These are phyloP conservation scores for Heimioporus sp. DNA, from an alignment of 768 basidiomycete genomes.

Conservation along the genomic window DNA sequence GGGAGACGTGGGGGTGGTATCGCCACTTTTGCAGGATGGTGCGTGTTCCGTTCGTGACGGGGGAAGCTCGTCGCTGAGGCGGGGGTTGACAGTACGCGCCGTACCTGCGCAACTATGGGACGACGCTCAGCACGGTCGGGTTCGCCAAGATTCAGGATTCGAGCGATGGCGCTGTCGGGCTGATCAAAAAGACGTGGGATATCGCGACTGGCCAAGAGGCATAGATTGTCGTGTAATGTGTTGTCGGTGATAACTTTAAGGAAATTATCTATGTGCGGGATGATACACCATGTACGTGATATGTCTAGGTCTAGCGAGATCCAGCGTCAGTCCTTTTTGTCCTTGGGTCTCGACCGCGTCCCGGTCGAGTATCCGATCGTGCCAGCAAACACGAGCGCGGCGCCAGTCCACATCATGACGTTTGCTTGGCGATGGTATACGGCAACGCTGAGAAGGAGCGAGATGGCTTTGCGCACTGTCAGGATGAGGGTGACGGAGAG, in stretches of 20 bases:
- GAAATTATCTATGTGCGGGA: conserved; percentile 1
- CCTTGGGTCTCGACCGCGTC: conserved; percentile 10
- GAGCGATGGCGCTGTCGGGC: conserved; percentile 51
- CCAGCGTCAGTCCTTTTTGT: conserved; percentile 24
- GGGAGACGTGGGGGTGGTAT: conserved; percentile 93
- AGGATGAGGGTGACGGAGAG: conserved; percentile 79
- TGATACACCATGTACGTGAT: no score
- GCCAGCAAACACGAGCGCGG: conserved; percentile 64
- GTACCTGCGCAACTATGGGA: conserved; percentile 71
- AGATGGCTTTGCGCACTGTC: conserved; percentile 78
- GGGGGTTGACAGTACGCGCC: conserved; percentile 61
- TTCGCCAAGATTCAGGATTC: conserved; percentile 61
- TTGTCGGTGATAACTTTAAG: conserved; percentile 11
- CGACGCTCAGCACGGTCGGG: conserved; percentile 67
- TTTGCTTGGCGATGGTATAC: conserved; percentile 41
- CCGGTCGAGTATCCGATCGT: conserved; percentile 62
- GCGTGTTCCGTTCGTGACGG: conserved; percentile 27
- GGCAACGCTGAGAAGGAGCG: conserved; percentile 67
- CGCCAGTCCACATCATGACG: conserved; percentile 65
- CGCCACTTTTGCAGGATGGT: conserved; percentile 84
- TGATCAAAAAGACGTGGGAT: conserved; percentile 70
- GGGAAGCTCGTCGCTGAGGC: background rate
- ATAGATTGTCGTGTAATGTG: conserved; percentile 12
- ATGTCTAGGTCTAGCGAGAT: background rate
- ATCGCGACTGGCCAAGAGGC: conserved; percentile 61